Percentiles rank a stretch among this genome's conserved stretches.
Conservation (phyloP, 148 eudicot species). For the Fallopia convolvulus region DNA sequence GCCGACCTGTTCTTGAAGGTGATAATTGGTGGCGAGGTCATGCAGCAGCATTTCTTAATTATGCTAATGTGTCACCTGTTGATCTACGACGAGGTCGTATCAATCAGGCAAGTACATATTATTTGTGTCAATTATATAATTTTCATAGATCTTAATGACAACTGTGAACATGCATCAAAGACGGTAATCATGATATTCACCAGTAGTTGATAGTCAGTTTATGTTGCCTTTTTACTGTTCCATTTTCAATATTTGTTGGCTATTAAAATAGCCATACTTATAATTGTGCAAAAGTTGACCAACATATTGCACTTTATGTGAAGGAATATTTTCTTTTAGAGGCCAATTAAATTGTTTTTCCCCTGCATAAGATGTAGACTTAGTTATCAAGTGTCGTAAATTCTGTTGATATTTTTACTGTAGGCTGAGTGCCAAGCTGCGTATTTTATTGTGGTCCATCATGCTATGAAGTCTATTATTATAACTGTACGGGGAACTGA, state of each 20-base stretch:
- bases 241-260: no score
- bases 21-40: conserved; percentile 95
- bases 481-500: conserved; percentile 74
- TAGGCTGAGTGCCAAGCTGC: conserved; percentile 71
- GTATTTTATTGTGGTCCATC: conserved; percentile 59
- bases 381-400: not conserved
- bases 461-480: conserved; percentile 44
- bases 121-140: not conserved
- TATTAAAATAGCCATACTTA: no score
- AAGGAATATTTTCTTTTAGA: no score
- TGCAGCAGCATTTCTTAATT: conserved; percentile 68
- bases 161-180: not conserved
- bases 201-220: not conserved
- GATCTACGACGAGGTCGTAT: conserved; percentile 63
- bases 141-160: not conserved
- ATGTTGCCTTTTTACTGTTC: no score
- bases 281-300: no score
- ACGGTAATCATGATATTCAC: not conserved
- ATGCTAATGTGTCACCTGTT: conserved; percentile 39
- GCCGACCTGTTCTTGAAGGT: conserved; percentile 66
- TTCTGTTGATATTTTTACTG: conserved; percentile 1
- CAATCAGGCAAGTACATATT: conserved; percentile 35
- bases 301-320: no score
- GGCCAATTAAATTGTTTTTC: no score
- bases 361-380: not conserved